Base-by-base conservation (phyloP, 1,284 basidiomycete genomes). In the Irpex lacteus region DNA sequence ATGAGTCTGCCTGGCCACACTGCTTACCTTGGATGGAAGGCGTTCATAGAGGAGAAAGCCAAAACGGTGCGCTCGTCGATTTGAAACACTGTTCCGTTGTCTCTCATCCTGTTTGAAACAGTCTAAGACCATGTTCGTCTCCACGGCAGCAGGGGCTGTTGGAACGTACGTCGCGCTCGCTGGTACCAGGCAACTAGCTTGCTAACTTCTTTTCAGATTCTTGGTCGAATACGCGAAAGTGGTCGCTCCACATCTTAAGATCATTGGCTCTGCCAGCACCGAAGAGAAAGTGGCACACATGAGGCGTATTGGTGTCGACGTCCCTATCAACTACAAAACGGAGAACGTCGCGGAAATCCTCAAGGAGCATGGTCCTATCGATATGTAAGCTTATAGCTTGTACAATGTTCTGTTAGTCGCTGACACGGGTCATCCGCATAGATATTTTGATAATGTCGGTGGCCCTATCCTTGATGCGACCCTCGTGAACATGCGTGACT, bases 261-360 rank as follows among this genome's bases (percentile, higher is more conserved):
- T 91, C 61, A 85, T 90, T 63, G 87, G 82, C 1, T 85, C 88
- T 3, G 85, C 86, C 0, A 88, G 88, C 5, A 82, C 84, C 0
- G 76, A 82, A 5, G 84, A 84, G 47, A 91, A 91, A 74, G 83
- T 86, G 62, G 72, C 76, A 7, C 84, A 83, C 72, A 78, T 87
- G 66, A 79, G 81, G 67, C 71, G 79, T 26, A 72, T 88, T 37
- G 86, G 86, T 2, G 82, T 81, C 44, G 84, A 87, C 67, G 77
- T 81, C 18, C 84, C 82, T 2, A 81, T 91, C 74, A 88, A 90
- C 75, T 90, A 90, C 77, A 90, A 89, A 74, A 78, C 73, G 1
- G 71, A 73, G 32, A 71, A 74, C 63, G 78, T 78, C 49, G 73
- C 76, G 50, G 75, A 78, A 47, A 78, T 83, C 9, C 82, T 89